Evolutionary conservation across 73 alveolate species (phyloP).

Genomic region (Breviolum minutum): DNA sequence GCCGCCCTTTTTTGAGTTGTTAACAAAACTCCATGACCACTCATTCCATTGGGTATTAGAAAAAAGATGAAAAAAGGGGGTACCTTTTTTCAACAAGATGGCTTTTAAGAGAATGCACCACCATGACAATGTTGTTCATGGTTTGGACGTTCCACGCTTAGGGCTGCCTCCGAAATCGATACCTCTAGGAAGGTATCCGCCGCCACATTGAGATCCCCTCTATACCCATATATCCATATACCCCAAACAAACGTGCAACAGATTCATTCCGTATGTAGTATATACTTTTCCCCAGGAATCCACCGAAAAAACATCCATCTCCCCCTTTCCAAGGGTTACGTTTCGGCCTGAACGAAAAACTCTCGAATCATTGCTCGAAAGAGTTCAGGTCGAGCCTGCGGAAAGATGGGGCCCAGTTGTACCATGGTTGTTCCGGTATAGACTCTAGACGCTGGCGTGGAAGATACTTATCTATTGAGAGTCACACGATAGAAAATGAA

Average conservation of each 20-base stretch:
- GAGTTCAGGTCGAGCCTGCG: conserved; percentile 71
- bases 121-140: no score
- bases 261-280: not conserved
- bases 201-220: not conserved
- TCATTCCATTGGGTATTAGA: no score
- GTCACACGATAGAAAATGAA: not conserved
- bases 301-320: not conserved
- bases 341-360: conserved; percentile 63
- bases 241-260: not conserved
- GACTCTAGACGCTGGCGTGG: not conserved
- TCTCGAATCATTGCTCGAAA: conserved; percentile 65
- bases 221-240: no score
- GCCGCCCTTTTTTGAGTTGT: no score
- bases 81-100: no score
- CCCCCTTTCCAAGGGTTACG: not conserved
- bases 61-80: no score
- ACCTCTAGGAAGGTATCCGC: no score
- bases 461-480: not conserved
- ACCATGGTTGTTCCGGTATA: not conserved
- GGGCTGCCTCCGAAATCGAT: no score
- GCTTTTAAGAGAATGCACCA: no score
- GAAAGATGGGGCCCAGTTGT: not conserved
- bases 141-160: no score
- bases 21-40: no score
- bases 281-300: not conserved